Base-by-base conservation (phyloP, 805 yeast species). In the Jamesozyma jinghongensis region DNA sequence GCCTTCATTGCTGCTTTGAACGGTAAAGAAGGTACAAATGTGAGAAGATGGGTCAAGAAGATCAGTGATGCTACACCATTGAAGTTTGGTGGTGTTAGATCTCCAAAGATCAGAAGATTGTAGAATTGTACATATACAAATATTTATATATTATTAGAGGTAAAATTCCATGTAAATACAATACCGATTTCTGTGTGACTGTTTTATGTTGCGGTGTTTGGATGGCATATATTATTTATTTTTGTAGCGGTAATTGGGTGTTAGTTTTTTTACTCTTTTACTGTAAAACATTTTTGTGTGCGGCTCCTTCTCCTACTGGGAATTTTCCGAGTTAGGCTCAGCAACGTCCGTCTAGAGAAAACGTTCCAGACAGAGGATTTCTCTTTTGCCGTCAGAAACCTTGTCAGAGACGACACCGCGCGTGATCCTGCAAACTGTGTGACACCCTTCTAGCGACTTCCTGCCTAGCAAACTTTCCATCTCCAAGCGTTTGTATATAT, bases 1-100 rank as follows among this genome's bases (percentile, higher is more conserved):
- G 95, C 95, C 1, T 88, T 92, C 50, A 66, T 78, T 41, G 80
- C 79, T 40, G 95, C 94, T 2, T 71, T 90, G 49, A 76, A 76
- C 53, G 96, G 97, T 52, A 84, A 83, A 58, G 97, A 90, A 68
- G 97, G 97, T 40, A 64, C 71, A 32, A 63, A 68, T 26, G 68
- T 92, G 31, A 74, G 85, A 56, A 71, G 73, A n/a, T 69, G 74
- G 40, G 73, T 92, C 30, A 72, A 74, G 27, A 76, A 87, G 53
- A 66, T 90, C 26, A 73, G 82, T 37, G 97, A 90, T 55, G 71
- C 73, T 49, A 86, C 98, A 5, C 75, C 75, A 43, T 71, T 90
- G 68, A 82, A 84, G 63, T 85, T 85, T 56, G 98, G 98, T 70
- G 97, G 97, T 70, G 81, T 75, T 36, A 77, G 92, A 54, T 71